Evolutionary conservation across 169 alveolate species (phyloP).

Genomic region (Plasmodium coatneyi): DNA sequence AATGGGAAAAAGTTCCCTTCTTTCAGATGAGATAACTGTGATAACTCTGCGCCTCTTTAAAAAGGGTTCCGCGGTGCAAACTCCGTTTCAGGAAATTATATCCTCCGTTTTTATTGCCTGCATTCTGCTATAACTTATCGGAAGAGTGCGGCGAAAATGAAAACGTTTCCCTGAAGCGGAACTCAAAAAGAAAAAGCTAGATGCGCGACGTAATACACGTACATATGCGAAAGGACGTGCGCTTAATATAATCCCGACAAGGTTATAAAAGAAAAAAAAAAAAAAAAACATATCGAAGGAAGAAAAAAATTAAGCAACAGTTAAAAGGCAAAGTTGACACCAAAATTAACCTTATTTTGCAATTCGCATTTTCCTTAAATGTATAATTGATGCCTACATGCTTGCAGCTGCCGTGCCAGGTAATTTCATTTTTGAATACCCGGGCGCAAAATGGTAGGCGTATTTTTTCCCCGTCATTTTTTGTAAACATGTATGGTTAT

Average conservation of each 20-base stretch:
- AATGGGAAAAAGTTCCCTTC: background rate
- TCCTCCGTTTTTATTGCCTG: background rate
- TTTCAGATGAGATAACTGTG: background rate
- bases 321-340: background rate
- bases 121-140: background rate
- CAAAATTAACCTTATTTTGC: background rate
- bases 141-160: background rate
- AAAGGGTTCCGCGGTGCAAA: background rate
- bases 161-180: background rate
- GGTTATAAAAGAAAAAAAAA: background rate
- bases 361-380: background rate
- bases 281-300: background rate
- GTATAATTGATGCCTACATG: background rate
- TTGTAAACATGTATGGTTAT: background rate
- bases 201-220: background rate
- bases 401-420: background rate
- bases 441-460: background rate
- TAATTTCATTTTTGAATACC: background rate
- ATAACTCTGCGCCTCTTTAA: background rate
- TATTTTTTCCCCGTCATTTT: background rate
- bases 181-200: background rate
- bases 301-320: background rate
- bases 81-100: background rate
- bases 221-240: background rate
- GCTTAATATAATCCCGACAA: background rate